Evolutionary conservation across 352 stramenopile genomes (phyloP).

Genomic region (Phytophthora pseudosyringae): DNA sequence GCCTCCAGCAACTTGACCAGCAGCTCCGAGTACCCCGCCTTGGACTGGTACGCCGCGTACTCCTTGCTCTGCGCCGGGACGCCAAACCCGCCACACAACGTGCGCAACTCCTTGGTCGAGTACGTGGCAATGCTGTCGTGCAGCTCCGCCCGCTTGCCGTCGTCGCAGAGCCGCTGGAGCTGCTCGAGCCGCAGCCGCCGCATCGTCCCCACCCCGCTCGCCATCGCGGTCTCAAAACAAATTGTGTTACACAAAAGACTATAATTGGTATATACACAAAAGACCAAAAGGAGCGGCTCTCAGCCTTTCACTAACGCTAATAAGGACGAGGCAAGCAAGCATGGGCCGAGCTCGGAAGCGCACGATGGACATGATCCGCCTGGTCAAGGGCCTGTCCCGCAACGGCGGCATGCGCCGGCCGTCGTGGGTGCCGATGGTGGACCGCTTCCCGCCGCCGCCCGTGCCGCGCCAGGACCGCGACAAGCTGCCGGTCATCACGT

Average conservation of each 20-base stretch:
- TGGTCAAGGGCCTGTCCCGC: conserved; percentile 78
- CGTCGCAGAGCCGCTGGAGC: conserved; percentile 19
- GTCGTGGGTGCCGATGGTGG: conserved; percentile 74
- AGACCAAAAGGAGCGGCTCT: conserved; percentile 16
- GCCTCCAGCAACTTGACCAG: conserved; percentile 15
- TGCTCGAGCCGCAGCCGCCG: conserved; percentile 12
- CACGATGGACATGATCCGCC: conserved; percentile 80
- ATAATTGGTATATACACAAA: neutral
- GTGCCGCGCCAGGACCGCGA: conserved; percentile 79
- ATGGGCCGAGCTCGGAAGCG: conserved; percentile 84
- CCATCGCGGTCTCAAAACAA: neutral
- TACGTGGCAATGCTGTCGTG: conserved; percentile 2
- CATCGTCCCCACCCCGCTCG: neutral
- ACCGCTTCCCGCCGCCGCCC: conserved; percentile 78
- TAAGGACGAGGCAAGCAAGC: conserved; percentile 16
- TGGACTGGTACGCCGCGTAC: conserved; percentile 24
- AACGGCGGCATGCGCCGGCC: conserved; percentile 82
- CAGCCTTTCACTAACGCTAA: conserved; percentile 22
- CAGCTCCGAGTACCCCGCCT: conserved; percentile 14
- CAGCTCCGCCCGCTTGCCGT: conserved; percentile 8
- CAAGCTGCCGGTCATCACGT: conserved; percentile 79
- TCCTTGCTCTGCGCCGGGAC: conserved; percentile 19
- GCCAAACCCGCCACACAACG: conserved; percentile 14
- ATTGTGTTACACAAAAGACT: neutral
- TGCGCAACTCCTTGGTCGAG: conserved; percentile 19